Evolutionary conservation across 129 eudicot genomes (phyloP), one percentile per base, ranked within the genome.

Genomic region (Saposhnikovia divaricata): DNA sequence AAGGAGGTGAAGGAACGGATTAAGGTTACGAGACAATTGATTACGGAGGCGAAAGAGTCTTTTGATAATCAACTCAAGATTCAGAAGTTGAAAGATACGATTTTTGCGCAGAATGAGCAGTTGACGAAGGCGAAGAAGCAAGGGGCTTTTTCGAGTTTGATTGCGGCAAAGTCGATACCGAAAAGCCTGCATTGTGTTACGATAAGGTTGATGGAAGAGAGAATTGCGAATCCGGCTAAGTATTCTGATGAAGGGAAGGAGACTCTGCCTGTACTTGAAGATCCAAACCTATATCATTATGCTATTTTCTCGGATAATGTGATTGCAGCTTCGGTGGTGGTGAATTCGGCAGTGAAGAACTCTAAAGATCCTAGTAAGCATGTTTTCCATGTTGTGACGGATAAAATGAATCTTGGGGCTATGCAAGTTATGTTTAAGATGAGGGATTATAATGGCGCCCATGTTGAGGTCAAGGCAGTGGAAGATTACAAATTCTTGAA

Each of bases 361-460:
- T 73, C 94, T 12, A 93, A 93, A 78, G 97, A 93, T 84, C 98
- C 98, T 13, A 85, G 85, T 87, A 87, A 91, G 84, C 98, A 93
- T 45, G 97, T 93, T 42, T 93, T 93, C 69, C 97, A 93, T 85
- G 97, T 93, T 23, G 98, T 93, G 75, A 93, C 98, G 5, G 98
- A 93, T 83, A 93, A 91, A 88, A 93, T 91, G 98, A 93, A 93
- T 87, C 90, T 93, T 40, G 98, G 98, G 44, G 98, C 97, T 14
- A 93, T 93, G 98, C 98, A 93, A 66, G 98, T 93, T 77, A 93
- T 93, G 98, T 89, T 93, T 82, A 93, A 91, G 91, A 89, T 93
- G 89, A 93, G 84, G 81, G 95, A 91, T 51, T 91, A 93, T 81
- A 88, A 87, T 79, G 98, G 97, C 72, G 98, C 98, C 76, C 93